phyloP scores from a whole-genome alignment of 1,284 basidiomycete genomes.

The Ganoderma lingzhi region DNA sequence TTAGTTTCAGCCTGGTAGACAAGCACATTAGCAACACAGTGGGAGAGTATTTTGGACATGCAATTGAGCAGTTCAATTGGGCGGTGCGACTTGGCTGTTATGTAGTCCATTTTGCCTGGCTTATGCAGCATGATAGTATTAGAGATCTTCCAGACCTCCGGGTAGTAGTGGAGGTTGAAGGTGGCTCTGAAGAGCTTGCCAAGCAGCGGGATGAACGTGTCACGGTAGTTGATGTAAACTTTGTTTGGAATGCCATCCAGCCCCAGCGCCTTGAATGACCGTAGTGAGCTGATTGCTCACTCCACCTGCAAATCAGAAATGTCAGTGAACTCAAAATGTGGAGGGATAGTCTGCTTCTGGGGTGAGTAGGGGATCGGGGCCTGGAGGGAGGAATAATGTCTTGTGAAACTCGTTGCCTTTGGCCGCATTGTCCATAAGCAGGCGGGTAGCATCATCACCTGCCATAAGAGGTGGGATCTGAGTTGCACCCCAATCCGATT shows the following conservation, averaged over 20 bases:
- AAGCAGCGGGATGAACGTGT: conserved; percentile 39
- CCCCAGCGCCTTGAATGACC: conserved; percentile 47
- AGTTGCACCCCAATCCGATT: conserved; percentile 41
- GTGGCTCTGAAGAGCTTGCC: conserved; percentile 41
- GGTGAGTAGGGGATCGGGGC: conserved; percentile 5
- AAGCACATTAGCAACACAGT: conserved; percentile 36
- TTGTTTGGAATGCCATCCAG: conserved; percentile 47
- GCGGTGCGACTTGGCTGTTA: conserved; percentile 43
- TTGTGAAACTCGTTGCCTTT: conserved; percentile 40
- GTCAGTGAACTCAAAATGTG: conserved; percentile 35
- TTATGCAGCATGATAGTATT: conserved; percentile 49
- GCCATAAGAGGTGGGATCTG: conserved; percentile 40
- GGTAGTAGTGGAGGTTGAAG: conserved; percentile 40
- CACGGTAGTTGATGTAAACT: conserved; percentile 39
- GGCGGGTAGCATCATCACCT: too few relatives aligned
- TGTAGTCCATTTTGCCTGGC: conserved; percentile 47
- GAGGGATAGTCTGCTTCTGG: conserved; percentile 32
- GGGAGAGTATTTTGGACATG: conserved; percentile 45
- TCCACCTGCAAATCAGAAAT: conserved; percentile 37
- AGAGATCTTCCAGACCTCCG: conserved; percentile 42
- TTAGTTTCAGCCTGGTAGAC: conserved; percentile 34
- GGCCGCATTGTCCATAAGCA: conserved; percentile 32
- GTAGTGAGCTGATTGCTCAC: conserved; percentile 21
- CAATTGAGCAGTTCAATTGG: conserved; percentile 50
- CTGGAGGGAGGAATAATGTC: conserved; percentile 44